phyloP scores from a whole-genome alignment of 2,329 filamentous ascomycete species.

The Teratosphaeria zuluensis region DNA sequence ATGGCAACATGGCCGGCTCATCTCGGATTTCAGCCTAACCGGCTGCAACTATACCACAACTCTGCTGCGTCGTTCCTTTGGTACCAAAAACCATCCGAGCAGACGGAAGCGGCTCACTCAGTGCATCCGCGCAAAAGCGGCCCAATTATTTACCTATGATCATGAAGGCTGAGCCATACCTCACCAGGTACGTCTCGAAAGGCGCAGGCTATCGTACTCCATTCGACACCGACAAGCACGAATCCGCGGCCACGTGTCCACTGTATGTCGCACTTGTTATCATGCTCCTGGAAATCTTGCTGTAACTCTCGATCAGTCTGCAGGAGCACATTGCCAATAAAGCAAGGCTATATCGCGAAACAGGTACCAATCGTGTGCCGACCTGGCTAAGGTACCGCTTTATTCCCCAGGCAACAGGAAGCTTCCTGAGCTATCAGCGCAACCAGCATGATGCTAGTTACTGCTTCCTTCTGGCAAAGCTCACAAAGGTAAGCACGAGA shows the following conservation, averaged over 20 bases:
- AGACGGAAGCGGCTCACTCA: background rate
- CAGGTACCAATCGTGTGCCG: background rate
- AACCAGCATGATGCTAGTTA: background rate
- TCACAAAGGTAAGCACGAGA: background rate
- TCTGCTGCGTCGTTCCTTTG: background rate
- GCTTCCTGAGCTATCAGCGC: background rate
- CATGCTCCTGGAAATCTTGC: background rate
- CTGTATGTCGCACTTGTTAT: background rate
- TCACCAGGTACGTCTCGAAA: background rate
- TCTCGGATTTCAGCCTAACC: background rate
- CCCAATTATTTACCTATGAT: background rate
- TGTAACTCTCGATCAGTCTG: background rate
- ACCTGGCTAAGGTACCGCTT: background rate
- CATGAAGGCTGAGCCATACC: background rate
- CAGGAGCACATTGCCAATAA: background rate
- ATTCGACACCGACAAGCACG: background rate
- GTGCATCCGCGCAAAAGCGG: background rate
- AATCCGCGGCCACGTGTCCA: background rate
- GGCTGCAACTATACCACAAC: background rate
- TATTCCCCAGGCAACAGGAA: background rate
- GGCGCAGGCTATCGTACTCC: background rate
- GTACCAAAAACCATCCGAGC: background rate
- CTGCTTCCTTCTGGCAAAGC: background rate
- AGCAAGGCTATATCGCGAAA: background rate
- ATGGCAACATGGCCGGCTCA: background rate